Base-by-base conservation (phyloP, 2,329 filamentous ascomycete genomes). In the Diplodia mutila region DNA sequence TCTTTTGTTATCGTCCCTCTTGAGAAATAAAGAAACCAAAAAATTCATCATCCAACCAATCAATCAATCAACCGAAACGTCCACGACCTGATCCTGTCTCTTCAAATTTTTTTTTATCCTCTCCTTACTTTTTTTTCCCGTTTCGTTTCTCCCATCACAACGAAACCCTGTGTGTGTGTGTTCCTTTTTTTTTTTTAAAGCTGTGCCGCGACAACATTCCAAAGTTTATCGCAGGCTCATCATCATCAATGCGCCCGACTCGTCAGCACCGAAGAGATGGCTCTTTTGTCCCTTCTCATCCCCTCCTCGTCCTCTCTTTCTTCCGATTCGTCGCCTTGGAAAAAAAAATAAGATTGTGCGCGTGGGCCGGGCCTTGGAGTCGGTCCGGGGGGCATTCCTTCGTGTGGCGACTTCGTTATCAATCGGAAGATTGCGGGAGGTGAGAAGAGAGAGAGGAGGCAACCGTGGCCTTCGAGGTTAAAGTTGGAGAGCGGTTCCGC, bases 391-490 rank as follows among this genome's bases (percentile, higher is more conserved):
- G 37, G 37, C 11, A 39, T 14, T 39, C 37, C 37, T 39, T 39
- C 14, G n/a, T n/a, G n/a, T n/a, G n/a, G n/a, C n/a, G n/a, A n/a
- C n/a, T n/a, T n/a, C n/a, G n/a, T n/a, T n/a, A n/a, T n/a, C n/a
- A n/a, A 46, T 46, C 39, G 39, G 39, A 46, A 18, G 16, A 46
- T 46, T n/a, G 16, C 16, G 39, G 39, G 18, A 46, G 18, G 32
- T 12, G 39, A 11, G 39, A 8, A 46, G 18, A n/a, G 5, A n/a
- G 6, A n/a, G 18, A 46, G n/a, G 34, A 42, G 29, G 23, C 61
- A 42, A 67, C 25, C 64, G 53, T 51, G 52, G 68, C 66, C 55
- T 71, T 74, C 72, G 76, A 78, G 76, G 75, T 78, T 78, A 72
- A 78, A 77, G 74, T 21, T 75, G 72, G 71, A 70, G 70, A 55